Evolutionary conservation across 305 asterid species (phyloP).

Genomic region (Solanum aculeatissimum): DNA sequence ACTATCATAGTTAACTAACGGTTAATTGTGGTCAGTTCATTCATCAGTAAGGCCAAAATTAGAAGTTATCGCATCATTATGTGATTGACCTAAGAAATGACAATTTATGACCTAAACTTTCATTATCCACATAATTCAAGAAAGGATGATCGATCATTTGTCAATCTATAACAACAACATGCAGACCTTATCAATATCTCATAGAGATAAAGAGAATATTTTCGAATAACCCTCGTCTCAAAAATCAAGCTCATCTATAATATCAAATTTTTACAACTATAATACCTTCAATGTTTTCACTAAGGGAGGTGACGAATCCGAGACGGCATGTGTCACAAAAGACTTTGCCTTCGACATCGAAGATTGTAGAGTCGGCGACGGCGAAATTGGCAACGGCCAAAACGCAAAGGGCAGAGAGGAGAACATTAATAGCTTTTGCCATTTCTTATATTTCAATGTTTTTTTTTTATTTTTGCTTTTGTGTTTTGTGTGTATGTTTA

Average conservation of each 20-base stretch:
- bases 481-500: not conserved
- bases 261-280: no score
- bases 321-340: conserved; percentile 48
- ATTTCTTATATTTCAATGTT: not conserved
- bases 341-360: conserved; percentile 27
- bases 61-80: not conserved
- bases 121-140: not conserved
- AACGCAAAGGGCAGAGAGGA: conserved; percentile 19
- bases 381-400: conserved; percentile 18
- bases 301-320: conserved; percentile 19
- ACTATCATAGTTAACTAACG: no score
- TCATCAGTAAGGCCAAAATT: not conserved
- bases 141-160: not conserved
- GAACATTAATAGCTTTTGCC: conserved; percentile 28
- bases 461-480: not conserved
- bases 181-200: no score
- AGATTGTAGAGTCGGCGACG: not conserved
- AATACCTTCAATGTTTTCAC: not conserved
- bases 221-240: no score
- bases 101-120: not conserved
- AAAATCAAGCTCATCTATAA: no score
- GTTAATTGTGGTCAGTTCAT: not conserved
- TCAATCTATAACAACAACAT: no score
- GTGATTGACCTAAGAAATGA: not conserved
- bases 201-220: no score